Conservation (phyloP, 2,329 filamentous ascomycete species). For the Aureobasidium pullulans region DNA sequence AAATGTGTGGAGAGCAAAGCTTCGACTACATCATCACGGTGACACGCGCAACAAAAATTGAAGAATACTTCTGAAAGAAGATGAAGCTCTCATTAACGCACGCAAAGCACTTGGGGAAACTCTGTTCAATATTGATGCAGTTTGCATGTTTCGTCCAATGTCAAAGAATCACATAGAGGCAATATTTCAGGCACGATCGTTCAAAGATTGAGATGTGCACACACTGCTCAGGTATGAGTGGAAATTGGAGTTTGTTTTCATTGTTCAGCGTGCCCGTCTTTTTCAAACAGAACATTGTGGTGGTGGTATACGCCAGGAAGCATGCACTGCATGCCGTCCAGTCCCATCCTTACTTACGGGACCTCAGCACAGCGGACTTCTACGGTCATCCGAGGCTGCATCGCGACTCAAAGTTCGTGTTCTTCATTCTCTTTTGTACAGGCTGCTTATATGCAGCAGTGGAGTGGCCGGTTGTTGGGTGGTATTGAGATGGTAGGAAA, state of each 20-base stretch:
- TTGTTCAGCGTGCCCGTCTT: neutral
- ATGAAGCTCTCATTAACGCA: too few relatives aligned
- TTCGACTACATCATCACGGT: slow-evolving; percentile 11
- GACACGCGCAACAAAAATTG: neutral
- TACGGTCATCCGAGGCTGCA: neutral
- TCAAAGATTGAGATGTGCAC: neutral
- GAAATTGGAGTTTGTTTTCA: neutral
- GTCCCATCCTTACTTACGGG: neutral
- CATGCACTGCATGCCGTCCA: neutral
- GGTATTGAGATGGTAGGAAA: neutral
- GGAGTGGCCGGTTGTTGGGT: neutral
- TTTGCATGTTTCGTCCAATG: too few relatives aligned
- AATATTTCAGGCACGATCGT: neutral
- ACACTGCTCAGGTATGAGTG: neutral
- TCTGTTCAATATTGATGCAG: neutral
- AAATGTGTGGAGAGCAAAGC: slow-evolving; percentile 11
- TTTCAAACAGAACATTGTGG: neutral
- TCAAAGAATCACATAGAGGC: neutral
- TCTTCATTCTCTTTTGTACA: slow-evolving; percentile 10
- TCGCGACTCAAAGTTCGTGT: neutral
- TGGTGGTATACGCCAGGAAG: neutral
- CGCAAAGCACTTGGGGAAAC: too few relatives aligned
- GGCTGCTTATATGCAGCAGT: neutral
- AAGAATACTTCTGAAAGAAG: too few relatives aligned
- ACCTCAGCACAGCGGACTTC: neutral